Conservation (phyloP, 2,329 filamentous ascomycete species). For the Aspergillus piperis region DNA sequence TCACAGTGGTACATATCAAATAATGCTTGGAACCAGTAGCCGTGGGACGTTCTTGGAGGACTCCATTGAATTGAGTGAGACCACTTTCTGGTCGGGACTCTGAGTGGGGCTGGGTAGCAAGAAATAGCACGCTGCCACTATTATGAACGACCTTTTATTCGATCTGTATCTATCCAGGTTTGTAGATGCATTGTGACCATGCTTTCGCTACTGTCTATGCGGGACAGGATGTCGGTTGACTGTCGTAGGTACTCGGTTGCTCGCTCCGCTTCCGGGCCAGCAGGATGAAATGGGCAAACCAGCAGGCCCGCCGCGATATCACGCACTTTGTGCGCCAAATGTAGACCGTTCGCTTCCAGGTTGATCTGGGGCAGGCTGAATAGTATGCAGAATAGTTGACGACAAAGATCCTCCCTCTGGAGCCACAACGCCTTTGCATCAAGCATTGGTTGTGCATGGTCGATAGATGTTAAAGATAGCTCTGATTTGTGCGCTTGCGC, state of each 20-base stretch:
- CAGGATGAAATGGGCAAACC: conserved; percentile 32
- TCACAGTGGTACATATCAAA: neutral
- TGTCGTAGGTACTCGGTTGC: conserved; percentile 16
- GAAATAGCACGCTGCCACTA: neutral
- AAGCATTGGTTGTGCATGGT: neutral
- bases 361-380: conserved; percentile 35
- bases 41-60: neutral
- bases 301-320: conserved; percentile 39
- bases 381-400: conserved; percentile 39
- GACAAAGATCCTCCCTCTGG: conserved; percentile 40
- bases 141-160: neutral
- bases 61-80: neutral
- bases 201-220: conserved; percentile 19
- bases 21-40: conserved; percentile 4
- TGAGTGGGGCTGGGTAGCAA: neutral
- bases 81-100: conserved; percentile 5
- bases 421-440: conserved; percentile 24
- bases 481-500: conserved; percentile 1
- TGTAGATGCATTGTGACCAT: conserved; percentile 17
- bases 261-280: conserved; percentile 20
- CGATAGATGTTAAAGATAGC: neutral
- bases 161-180: conserved; percentile 5
- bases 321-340: conserved; percentile 40
- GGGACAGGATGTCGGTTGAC: conserved; percentile 15
- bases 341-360: conserved; percentile 39